Conservation (phyloP, 345 rosid genomes). For the Linum tenue region DNA sequence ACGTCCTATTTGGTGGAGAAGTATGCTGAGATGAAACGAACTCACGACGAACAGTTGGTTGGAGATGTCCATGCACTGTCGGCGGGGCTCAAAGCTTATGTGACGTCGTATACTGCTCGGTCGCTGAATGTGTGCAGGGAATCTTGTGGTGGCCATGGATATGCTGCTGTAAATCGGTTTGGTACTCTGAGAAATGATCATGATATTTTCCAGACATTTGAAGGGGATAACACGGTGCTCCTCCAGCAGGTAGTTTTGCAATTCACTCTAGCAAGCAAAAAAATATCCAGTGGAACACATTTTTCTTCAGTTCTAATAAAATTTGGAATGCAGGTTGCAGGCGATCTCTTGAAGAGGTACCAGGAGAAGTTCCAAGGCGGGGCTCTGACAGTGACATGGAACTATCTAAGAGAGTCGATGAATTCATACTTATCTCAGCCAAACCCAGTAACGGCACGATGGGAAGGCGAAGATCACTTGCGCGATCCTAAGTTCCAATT, state of each 20-base stretch:
- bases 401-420: slow-evolving; percentile 91
- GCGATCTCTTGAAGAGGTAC: slow-evolving; percentile 81
- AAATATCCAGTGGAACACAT: background rate
- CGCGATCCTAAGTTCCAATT: slow-evolving; percentile 88
- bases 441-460: slow-evolving; percentile 85
- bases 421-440: slow-evolving; percentile 81
- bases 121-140: slow-evolving; percentile 84
- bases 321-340: slow-evolving; percentile 60
- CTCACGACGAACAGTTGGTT: slow-evolving; percentile 65
- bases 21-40: slow-evolving; percentile 74
- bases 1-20: slow-evolving; percentile 57
- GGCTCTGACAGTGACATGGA: slow-evolving; percentile 85
- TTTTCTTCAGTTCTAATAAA: background rate
- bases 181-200: slow-evolving; percentile 96
- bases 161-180: slow-evolving; percentile 96
- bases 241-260: slow-evolving; percentile 59
- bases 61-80: slow-evolving; percentile 94
- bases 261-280: background rate
- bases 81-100: slow-evolving; percentile 89
- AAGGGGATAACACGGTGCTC: slow-evolving; percentile 99
- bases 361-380: slow-evolving; percentile 92
- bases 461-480: slow-evolving; percentile 93
- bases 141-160: slow-evolving; percentile 98
- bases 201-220: slow-evolving; percentile 93
- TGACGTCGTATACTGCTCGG: slow-evolving; percentile 82